Conservation (phyloP, 495 filamentous ascomycete genomes). For the Daldinia decipiens region DNA sequence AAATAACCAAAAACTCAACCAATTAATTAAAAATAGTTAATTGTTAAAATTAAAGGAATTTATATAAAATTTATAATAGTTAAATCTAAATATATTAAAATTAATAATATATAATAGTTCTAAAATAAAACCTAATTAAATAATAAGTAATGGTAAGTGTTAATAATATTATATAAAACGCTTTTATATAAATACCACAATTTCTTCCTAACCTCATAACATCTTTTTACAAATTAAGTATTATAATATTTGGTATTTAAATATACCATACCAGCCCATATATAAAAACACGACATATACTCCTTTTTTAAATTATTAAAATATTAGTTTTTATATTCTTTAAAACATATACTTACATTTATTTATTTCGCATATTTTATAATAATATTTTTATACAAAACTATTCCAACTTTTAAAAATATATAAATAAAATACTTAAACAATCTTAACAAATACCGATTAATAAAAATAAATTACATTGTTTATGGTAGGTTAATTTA, state of each 20-base stretch:
- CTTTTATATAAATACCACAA: constrained; percentile 82
- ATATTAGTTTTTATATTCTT: constrained; percentile 70
- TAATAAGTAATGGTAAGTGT: constrained; percentile 71
- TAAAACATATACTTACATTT: constrained; percentile 83
- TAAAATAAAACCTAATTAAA: constrained; percentile 57
- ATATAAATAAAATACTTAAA: constrained; percentile 88
- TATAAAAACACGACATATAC: constrained; percentile 88
- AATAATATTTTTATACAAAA: constrained; percentile 75
- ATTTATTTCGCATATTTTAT: constrained; percentile 83
- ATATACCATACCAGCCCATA: constrained; percentile 82
- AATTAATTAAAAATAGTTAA: constrained; percentile 73
- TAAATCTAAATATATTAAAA: constrained; percentile 75
- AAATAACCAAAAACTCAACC: constrained; percentile 60
- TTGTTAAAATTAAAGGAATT: constrained; percentile 71
- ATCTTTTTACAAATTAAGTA: constrained; percentile 71
- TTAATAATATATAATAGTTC: constrained; percentile 68
- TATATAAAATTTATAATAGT: constrained; percentile 77
- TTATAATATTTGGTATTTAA: constrained; percentile 70
- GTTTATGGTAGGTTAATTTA: constrained; percentile 11
- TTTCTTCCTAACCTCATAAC: constrained; percentile 81
- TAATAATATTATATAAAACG: constrained; percentile 76
- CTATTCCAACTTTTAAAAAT: constrained; percentile 73
- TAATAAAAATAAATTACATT: constrained; percentile 3
- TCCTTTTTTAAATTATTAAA: constrained; percentile 79
- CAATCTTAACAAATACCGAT: constrained; percentile 66